phyloP scores from a whole-genome alignment of 2,329 filamentous ascomycete species.

The Fusarium kyushuense region DNA sequence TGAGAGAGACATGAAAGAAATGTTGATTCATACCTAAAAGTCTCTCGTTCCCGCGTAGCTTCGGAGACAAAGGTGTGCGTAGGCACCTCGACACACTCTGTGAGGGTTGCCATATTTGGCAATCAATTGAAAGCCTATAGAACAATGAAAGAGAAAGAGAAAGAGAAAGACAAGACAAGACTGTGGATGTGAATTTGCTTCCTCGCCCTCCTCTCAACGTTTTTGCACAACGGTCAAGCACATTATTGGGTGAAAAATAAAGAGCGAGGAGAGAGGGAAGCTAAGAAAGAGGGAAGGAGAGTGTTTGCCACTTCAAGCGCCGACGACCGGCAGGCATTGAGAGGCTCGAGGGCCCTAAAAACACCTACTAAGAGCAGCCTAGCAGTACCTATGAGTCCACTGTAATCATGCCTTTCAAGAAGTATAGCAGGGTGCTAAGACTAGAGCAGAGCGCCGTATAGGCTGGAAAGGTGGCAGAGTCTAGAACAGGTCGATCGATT shows the following conservation, averaged over 20 bases:
- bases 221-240: slow-evolving; percentile 3
- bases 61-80: slow-evolving; percentile 40
- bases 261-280: background rate
- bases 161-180: background rate
- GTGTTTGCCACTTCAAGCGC: slow-evolving; percentile 1
- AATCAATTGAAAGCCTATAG: background rate
- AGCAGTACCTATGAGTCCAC: background rate
- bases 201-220: background rate
- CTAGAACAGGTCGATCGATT: slow-evolving; percentile 25
- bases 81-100: slow-evolving; percentile 11
- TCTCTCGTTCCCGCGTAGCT: slow-evolving; percentile 49
- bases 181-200: background rate
- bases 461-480: slow-evolving; percentile 11
- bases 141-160: background rate
- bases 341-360: background rate
- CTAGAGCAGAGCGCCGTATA: no score
- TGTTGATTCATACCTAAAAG: slow-evolving; percentile 45
- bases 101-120: slow-evolving; percentile 12
- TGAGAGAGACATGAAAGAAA: background rate
- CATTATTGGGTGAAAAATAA: slow-evolving; percentile 4
- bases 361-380: background rate
- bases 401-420: background rate
- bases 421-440: no score
- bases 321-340: slow-evolving; percentile 17
- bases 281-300: background rate